These are phyloP conservation scores for Hortaea sp. DNA, from an alignment of 2,329 filamentous ascomycete genomes.

Conservation along the genomic window DNA sequence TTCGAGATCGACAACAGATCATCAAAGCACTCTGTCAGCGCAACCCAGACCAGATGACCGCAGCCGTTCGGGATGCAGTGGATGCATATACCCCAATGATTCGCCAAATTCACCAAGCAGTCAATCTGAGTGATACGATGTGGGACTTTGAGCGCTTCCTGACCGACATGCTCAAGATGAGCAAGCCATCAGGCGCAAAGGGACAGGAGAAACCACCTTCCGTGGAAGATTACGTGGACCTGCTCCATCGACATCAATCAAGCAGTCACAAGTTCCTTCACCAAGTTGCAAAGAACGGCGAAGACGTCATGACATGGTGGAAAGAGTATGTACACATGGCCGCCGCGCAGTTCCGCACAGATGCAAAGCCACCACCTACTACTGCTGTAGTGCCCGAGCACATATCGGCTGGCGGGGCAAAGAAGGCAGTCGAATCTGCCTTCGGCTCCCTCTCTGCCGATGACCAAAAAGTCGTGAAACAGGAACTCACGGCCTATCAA, in stretches of 20 bases:
- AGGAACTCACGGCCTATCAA: conserved; percentile 50
- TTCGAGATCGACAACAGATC: conserved; percentile 65
- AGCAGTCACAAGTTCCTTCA: conserved; percentile 62
- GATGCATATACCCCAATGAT: conserved; percentile 67
- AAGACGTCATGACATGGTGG: conserved; percentile 53
- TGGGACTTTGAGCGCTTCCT: conserved; percentile 58
- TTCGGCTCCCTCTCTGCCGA: conserved; percentile 39
- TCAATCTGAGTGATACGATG: conserved; percentile 62
- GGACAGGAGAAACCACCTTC: conserved; percentile 38
- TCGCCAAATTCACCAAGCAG: conserved; percentile 56
- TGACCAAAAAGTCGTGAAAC: conserved; percentile 38
- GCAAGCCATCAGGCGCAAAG: conserved; percentile 25
- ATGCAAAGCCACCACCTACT: conserved; percentile 15
- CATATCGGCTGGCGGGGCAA: conserved; percentile 35
- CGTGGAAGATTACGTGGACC: conserved; percentile 60
- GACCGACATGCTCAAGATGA: conserved; percentile 56
- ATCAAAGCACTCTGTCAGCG: conserved; percentile 56
- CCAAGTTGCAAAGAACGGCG: conserved; percentile 56
- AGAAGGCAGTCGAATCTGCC: conserved; percentile 30
- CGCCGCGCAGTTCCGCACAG: conserved; percentile 44
- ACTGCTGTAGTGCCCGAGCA: conserved; percentile 9
- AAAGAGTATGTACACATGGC: conserved; percentile 50
- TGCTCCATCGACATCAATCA: conserved; percentile 55
- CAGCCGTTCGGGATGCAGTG: conserved; percentile 54
- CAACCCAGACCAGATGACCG: conserved; percentile 63